Percentiles rank a stretch among this genome's conserved stretches.
phyloP scores from a whole-genome alignment of 805 yeast genomes.

The Starmerella stigmatis region DNA sequence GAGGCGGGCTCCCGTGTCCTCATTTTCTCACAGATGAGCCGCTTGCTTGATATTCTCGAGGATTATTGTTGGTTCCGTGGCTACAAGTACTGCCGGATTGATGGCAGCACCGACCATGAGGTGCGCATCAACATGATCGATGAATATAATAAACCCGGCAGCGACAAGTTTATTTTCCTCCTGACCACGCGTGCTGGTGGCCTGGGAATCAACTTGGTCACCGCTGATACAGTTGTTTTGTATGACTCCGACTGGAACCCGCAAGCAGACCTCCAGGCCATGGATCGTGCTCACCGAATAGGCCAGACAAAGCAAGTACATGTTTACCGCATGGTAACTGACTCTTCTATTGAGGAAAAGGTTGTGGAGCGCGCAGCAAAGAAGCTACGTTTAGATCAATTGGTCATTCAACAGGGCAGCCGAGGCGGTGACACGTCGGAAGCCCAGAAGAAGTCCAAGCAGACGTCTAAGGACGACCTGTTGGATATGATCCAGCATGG shows the following conservation, averaged over 20 bases:
- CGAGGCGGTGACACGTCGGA: constrained; percentile 30
- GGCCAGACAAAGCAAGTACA: constrained; percentile 94
- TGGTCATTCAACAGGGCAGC: constrained; percentile 91
- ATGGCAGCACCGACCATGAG: constrained; percentile 87
- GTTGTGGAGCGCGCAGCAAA: constrained; percentile 94
- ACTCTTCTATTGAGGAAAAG: constrained; percentile 91
- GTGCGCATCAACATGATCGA: constrained; percentile 89
- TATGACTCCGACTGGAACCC: constrained; percentile 98
- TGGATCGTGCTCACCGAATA: constrained; percentile 96
- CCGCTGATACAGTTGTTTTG: constrained; percentile 80
- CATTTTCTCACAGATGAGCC: constrained; percentile 88
- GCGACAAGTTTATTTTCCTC: constrained; percentile 72
- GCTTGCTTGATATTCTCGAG: constrained; percentile 79
- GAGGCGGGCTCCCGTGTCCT: constrained; percentile 78
- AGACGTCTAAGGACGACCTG: constrained; percentile 60
- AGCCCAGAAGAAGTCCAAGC: constrained; percentile 36
- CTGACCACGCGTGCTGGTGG: constrained; percentile 97
- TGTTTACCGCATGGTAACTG: constrained; percentile 88
- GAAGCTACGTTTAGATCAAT: constrained; percentile 79
- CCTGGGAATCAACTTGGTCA: constrained; percentile 81
- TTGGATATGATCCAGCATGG: constrained; percentile 95
- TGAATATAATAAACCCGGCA: constrained; percentile 72
- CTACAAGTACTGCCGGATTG: constrained; percentile 81
- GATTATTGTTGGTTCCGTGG: constrained; percentile 83
- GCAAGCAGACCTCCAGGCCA: constrained; percentile 93